Conservation (phyloP, 202 grass and related monocot species). For the Cymbopogon flexuosus region DNA sequence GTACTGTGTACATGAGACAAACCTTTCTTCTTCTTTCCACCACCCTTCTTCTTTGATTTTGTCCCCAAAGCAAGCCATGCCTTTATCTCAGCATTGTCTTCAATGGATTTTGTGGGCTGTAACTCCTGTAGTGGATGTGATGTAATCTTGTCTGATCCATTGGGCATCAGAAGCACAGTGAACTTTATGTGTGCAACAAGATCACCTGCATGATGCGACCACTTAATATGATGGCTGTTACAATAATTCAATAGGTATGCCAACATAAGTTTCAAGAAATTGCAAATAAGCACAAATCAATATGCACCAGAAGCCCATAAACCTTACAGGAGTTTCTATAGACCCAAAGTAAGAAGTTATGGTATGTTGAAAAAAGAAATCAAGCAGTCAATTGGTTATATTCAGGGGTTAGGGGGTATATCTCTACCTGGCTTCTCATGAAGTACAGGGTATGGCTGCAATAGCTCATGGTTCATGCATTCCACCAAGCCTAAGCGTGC, state of each 20-base stretch:
- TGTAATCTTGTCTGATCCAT: constrained; percentile 79
- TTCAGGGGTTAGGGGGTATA: background rate
- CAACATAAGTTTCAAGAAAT: background rate
- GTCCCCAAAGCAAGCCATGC: constrained; percentile 90
- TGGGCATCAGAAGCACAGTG: constrained; percentile 90
- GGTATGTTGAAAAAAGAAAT: background rate
- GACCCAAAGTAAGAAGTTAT: background rate
- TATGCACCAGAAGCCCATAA: background rate
- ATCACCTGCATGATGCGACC: constrained; percentile 54
- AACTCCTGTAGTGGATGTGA: constrained; percentile 65
- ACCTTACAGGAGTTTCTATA: background rate
- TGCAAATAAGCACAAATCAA: background rate
- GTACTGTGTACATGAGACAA: background rate
- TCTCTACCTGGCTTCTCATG: constrained; percentile 86
- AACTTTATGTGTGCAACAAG: constrained; percentile 97
- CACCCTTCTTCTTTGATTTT: constrained; percentile 95
- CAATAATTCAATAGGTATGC: background rate
- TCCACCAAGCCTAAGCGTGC: constrained; percentile 85
- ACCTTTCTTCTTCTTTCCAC: constrained; percentile 99
- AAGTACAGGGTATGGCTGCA: constrained; percentile 97
- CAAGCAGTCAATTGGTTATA: background rate
- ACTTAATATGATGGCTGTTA: background rate
- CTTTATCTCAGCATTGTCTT: constrained; percentile 80
- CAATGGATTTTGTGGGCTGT: constrained; percentile 50
- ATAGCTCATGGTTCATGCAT: constrained; percentile 95